Evolutionary conservation across 306 rosid genomes (phyloP).

Genomic region (Elaeagnus macrophylla): DNA sequence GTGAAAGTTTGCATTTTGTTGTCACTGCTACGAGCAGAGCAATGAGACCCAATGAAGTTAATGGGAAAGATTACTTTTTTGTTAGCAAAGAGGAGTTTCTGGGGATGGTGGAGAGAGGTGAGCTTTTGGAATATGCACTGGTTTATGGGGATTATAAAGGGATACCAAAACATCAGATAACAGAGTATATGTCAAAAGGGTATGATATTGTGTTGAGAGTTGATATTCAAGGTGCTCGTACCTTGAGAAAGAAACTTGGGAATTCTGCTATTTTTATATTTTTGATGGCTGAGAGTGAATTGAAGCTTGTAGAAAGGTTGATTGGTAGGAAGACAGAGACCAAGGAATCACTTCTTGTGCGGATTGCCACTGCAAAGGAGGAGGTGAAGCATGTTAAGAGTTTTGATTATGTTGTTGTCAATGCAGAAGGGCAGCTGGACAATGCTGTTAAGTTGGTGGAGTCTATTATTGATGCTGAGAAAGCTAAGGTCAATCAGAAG

Average conservation of each 20-base stretch:
- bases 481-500: slow-evolving; percentile 80
- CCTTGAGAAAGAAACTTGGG: slow-evolving; percentile 62
- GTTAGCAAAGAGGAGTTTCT: slow-evolving; percentile 67
- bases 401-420: slow-evolving; percentile 86
- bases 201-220: slow-evolving; percentile 69
- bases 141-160: slow-evolving; percentile 95
- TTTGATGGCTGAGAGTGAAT: slow-evolving; percentile 72
- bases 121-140: slow-evolving; percentile 74
- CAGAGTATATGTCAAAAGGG: slow-evolving; percentile 69
- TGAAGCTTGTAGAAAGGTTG: slow-evolving; percentile 70
- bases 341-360: slow-evolving; percentile 55
- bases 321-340: slow-evolving; percentile 76
- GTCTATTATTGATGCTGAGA: slow-evolving; percentile 75
- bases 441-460: slow-evolving; percentile 59
- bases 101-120: slow-evolving; percentile 44
- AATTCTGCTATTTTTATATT: slow-evolving; percentile 66
- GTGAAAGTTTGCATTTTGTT: slow-evolving; percentile 61
- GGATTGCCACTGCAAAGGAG: slow-evolving; percentile 80
- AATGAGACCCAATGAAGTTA: slow-evolving; percentile 50
- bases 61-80: slow-evolving; percentile 67
- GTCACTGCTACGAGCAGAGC: slow-evolving; percentile 72
- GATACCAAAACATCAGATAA: slow-evolving; percentile 73
- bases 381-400: slow-evolving; percentile 66
- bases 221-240: slow-evolving; percentile 85
- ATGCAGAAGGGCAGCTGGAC: slow-evolving; percentile 73